Percentiles rank a stretch among this genome's conserved stretches.
phyloP scores from a whole-genome alignment of 1,284 basidiomycete genomes.

The Xerocomus nothofagi region DNA sequence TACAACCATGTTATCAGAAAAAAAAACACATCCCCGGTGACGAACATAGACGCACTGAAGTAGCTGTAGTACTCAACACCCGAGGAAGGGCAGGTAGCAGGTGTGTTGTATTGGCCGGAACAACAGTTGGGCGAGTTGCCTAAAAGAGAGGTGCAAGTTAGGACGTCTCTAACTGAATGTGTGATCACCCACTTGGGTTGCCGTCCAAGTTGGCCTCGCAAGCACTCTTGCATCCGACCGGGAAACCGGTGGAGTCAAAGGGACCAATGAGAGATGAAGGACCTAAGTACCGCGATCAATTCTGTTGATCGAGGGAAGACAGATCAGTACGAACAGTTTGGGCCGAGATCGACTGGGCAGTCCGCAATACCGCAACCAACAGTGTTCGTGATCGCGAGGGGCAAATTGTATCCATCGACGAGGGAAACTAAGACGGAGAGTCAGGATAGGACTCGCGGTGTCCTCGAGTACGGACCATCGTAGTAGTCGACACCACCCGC shows the following conservation, averaged over 20 bases:
- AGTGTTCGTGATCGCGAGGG: constrained; percentile 43
- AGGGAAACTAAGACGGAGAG: constrained; percentile 34
- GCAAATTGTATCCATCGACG: constrained; percentile 51
- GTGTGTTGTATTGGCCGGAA: constrained; percentile 40
- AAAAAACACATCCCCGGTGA: not conserved
- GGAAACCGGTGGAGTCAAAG: constrained; percentile 41
- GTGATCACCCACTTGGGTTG: constrained; percentile 36
- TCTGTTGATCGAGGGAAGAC: not conserved
- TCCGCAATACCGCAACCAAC: constrained; percentile 40
- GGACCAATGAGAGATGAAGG: constrained; percentile 44
- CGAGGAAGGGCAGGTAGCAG: constrained; percentile 43
- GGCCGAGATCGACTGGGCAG: constrained; percentile 47
- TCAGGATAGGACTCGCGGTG: not conserved
- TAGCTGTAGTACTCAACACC: constrained; percentile 47
- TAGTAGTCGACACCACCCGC: constrained; percentile 25
- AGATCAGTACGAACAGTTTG: constrained; percentile 35
- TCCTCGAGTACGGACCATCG: constrained; percentile 21
- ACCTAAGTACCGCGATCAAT: constrained; percentile 28
- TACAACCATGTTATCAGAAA: not conserved
- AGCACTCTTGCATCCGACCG: constrained; percentile 52
- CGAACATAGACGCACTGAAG: constrained; percentile 41
- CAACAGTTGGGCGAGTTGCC: constrained; percentile 39
- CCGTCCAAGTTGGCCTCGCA: constrained; percentile 45
- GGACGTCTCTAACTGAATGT: not conserved
- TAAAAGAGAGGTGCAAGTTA: constrained; percentile 14